Evolutionary conservation across 108 stramenopile species (phyloP), one percentile per base, ranked within the genome.

Genomic region (Conticribra guillardii): DNA sequence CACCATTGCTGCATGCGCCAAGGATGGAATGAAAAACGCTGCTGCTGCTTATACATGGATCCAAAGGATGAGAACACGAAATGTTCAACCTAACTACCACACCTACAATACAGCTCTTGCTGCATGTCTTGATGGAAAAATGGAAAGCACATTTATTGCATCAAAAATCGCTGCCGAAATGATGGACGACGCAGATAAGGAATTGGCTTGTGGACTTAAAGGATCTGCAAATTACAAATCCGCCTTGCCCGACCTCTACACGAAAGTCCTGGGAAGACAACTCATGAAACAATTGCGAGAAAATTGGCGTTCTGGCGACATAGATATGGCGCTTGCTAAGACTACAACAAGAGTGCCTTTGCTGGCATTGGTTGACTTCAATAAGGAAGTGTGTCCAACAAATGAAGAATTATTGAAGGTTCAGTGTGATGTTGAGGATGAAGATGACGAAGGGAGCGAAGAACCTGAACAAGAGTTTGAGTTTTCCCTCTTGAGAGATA

Each of bases 61-160:
- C 52, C 79, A 86, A 19, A 71, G 94, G 48, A 95, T 95, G 94
- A 67, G 88, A 67, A 80, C 88, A 31, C 70, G 94, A 66, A 64
- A 75, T 24, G 88, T 89, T 27, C 59, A 70, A 57, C 94, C 94
- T 34, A 95, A 95, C 62, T 89, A 81, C 46, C 78, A 91, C 46
- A 92, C 91, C 2, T 95, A 92, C 76, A 95, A 95, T 49, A 92
- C 91, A 31, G 94, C 90, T 0, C 63, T 96, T 33, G 87, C 90
- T 16, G 84, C 94, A 9, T 96, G 94, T 55, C 70, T 91, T 32
- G 91, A 96, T 66, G 91, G 91, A 0, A 89, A 83, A 44, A 62
- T 92, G 3, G 89, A 85, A 44, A 86, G 88, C 59, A 85, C 85
- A n/a, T 59, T 76, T 45, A 68, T 85, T n/a, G 89, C 65, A 24